A percentile compares a stretch with the other conserved stretches of the same genome.
Conservation (phyloP, 495 filamentous ascomycete genomes). For the Aspergillus taichungensis region DNA sequence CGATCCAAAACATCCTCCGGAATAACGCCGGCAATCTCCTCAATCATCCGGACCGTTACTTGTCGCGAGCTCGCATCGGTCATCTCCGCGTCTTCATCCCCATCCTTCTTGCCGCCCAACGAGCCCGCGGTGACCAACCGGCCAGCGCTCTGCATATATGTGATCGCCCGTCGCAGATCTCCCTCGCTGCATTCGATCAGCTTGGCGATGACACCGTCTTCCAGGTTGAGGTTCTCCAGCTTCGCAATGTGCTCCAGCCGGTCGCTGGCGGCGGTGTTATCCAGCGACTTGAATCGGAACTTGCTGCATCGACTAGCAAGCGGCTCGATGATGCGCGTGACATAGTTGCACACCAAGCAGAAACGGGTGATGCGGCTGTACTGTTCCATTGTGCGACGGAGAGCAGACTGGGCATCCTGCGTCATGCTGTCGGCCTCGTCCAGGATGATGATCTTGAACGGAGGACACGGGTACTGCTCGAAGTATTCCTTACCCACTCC, state of each 20-base stretch:
- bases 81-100: slow-evolving; percentile 44
- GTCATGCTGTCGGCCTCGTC: slow-evolving; percentile 99
- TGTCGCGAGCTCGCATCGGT: slow-evolving; percentile 24
- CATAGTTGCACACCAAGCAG: slow-evolving; percentile 97
- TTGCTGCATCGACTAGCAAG: slow-evolving; percentile 86
- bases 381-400: slow-evolving; percentile 94
- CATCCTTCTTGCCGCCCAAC: slow-evolving; percentile 34
- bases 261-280: slow-evolving; percentile 67
- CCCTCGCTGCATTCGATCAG: slow-evolving; percentile 85
- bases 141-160: slow-evolving; percentile 87
- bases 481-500: slow-evolving; percentile 53
- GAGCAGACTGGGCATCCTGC: slow-evolving; percentile 89
- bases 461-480: slow-evolving; percentile 80
- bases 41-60: slow-evolving; percentile 70
- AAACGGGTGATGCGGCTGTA: slow-evolving; percentile 95
- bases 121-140: slow-evolving; percentile 58
- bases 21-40: slow-evolving; percentile 95
- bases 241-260: slow-evolving; percentile 72
- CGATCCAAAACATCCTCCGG: slow-evolving; percentile 61
- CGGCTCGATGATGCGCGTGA: slow-evolving; percentile 95
- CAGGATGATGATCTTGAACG: slow-evolving; percentile 96
- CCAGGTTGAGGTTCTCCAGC: slow-evolving; percentile 63
- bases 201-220: slow-evolving; percentile 70
- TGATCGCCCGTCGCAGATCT: slow-evolving; percentile 92
- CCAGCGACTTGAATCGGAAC: slow-evolving; percentile 94